Percentiles rank a stretch among this genome's conserved stretches.
Evolutionary conservation across 768 basidiomycete genomes (phyloP).

Genomic region (Mycena galericulata): DNA sequence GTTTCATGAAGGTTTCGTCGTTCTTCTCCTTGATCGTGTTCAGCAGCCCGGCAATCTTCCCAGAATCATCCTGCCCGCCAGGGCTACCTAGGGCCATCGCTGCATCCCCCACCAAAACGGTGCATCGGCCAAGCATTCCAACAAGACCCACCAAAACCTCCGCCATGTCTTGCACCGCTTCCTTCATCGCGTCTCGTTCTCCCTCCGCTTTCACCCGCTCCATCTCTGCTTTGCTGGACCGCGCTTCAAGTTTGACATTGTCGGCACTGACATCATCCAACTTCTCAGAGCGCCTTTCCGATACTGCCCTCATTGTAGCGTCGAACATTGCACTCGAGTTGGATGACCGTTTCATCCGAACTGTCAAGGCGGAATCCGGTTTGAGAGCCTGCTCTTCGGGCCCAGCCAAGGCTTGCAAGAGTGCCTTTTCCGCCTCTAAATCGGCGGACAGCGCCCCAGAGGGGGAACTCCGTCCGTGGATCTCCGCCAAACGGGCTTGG

Average conservation of each 20-base stretch:
- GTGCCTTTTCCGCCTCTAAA: slow-evolving; percentile 77
- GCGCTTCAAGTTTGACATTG: slow-evolving; percentile 77
- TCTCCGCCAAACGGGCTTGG: slow-evolving; percentile 68
- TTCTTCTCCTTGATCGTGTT: slow-evolving; percentile 72
- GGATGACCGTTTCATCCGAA: slow-evolving; percentile 72
- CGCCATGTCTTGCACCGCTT: slow-evolving; percentile 73
- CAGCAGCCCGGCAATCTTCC: slow-evolving; percentile 64
- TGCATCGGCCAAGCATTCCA: slow-evolving; percentile 85
- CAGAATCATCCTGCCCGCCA: slow-evolving; percentile 53
- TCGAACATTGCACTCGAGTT: slow-evolving; percentile 88
- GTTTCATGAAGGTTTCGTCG: slow-evolving; percentile 72
- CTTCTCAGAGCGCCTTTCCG: slow-evolving; percentile 82
- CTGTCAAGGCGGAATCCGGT: slow-evolving; percentile 67
- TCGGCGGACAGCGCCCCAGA: slow-evolving; percentile 59
- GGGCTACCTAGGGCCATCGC: slow-evolving; percentile 51
- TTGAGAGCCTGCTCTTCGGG: slow-evolving; percentile 79
- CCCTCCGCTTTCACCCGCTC: slow-evolving; percentile 75
- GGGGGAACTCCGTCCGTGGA: slow-evolving; percentile 58
- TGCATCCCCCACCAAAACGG: slow-evolving; percentile 74
- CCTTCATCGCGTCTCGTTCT: slow-evolving; percentile 71
- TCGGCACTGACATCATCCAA: slow-evolving; percentile 79
- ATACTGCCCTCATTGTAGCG: slow-evolving; percentile 85
- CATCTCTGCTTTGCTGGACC: slow-evolving; percentile 75
- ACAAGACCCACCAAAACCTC: slow-evolving; percentile 77
- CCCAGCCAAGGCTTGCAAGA: slow-evolving; percentile 73